Percentiles rank a stretch among this genome's conserved stretches.
Conservation (phyloP, 2,329 filamentous ascomycete species). For the Clonostachys rhizophaga region DNA sequence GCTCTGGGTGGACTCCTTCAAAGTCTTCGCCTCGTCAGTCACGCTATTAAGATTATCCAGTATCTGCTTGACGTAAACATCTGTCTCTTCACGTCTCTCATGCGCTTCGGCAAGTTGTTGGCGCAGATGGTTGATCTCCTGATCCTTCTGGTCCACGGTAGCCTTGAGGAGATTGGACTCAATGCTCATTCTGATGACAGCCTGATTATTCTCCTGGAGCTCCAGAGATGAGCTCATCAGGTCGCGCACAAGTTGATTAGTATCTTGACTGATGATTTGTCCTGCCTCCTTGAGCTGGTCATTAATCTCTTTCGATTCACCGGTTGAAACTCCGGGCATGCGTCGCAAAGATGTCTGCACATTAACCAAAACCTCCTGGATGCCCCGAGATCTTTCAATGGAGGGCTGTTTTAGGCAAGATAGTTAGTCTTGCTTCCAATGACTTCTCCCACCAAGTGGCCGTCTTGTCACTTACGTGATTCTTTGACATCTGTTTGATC, state of each 20-base stretch:
- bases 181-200: slow-evolving; percentile 29
- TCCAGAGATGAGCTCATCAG: slow-evolving; percentile 28
- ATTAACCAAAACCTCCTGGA: slow-evolving; percentile 28
- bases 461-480: slow-evolving; percentile 22
- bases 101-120: slow-evolving; percentile 21
- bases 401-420: slow-evolving; percentile 16
- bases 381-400: slow-evolving; percentile 21
- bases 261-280: slow-evolving; percentile 29
- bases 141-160: slow-evolving; percentile 21
- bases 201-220: slow-evolving; percentile 29
- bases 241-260: slow-evolving; percentile 28
- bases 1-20: slow-evolving; percentile 16
- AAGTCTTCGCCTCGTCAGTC: slow-evolving; percentile 16
- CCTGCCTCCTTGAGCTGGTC: slow-evolving; percentile 27
- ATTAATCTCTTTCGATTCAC: slow-evolving; percentile 25
- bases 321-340: slow-evolving; percentile 28
- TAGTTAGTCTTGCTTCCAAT: too few relatives aligned
- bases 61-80: slow-evolving; percentile 16
- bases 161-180: slow-evolving; percentile 28
- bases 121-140: slow-evolving; percentile 21
- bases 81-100: slow-evolving; percentile 18
- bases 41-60: slow-evolving; percentile 17
- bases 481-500: slow-evolving; percentile 30
- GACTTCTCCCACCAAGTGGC: not conserved
- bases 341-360: slow-evolving; percentile 30